A percentile compares a stretch with the other conserved stretches of the same genome.
These are phyloP conservation scores for Dactylellina haptotyla DNA, from an alignment of 2,329 filamentous ascomycete genomes.

Conservation along the genomic window DNA sequence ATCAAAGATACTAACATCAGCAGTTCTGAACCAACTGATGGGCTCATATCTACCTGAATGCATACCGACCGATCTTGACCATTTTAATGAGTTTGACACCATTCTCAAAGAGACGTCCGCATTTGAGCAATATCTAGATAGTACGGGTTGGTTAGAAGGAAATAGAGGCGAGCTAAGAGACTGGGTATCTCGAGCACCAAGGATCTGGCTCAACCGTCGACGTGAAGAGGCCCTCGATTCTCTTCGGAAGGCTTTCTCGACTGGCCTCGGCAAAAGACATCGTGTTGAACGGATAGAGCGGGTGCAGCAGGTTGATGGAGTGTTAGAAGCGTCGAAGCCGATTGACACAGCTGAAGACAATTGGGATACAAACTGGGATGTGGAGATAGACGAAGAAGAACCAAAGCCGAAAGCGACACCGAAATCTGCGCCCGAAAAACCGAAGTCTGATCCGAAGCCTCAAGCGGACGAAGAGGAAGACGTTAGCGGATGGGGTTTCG, in stretches of 20 bases:
- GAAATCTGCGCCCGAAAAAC: slow-evolving; percentile 36
- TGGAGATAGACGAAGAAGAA: slow-evolving; percentile 77
- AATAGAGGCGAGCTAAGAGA: slow-evolving; percentile 72
- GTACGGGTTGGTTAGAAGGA: slow-evolving; percentile 68
- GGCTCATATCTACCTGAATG: slow-evolving; percentile 78
- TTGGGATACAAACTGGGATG: slow-evolving; percentile 74
- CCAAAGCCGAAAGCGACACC: slow-evolving; percentile 63
- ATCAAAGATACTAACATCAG: slow-evolving; percentile 75
- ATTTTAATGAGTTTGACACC: slow-evolving; percentile 76
- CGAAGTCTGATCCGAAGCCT: slow-evolving; percentile 32
- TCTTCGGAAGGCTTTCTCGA: slow-evolving; percentile 74
- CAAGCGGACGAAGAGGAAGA: slow-evolving; percentile 60
- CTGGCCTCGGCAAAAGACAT: slow-evolving; percentile 73
- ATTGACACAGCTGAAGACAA: slow-evolving; percentile 62
- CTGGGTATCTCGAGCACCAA: slow-evolving; percentile 83
- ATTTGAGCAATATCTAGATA: slow-evolving; percentile 73
- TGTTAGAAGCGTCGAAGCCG: slow-evolving; percentile 27
- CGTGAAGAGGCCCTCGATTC: slow-evolving; percentile 80
- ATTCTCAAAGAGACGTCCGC: slow-evolving; percentile 72
- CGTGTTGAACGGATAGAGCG: slow-evolving; percentile 86
- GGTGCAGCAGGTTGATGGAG: slow-evolving; percentile 73
- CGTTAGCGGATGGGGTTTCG: slow-evolving; percentile 66
- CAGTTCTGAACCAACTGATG: slow-evolving; percentile 74
- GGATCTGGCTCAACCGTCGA: slow-evolving; percentile 85
- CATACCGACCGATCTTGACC: slow-evolving; percentile 78